Conservation (phyloP, 2,329 filamentous ascomycete genomes). For the Aspergillus sojae region DNA sequence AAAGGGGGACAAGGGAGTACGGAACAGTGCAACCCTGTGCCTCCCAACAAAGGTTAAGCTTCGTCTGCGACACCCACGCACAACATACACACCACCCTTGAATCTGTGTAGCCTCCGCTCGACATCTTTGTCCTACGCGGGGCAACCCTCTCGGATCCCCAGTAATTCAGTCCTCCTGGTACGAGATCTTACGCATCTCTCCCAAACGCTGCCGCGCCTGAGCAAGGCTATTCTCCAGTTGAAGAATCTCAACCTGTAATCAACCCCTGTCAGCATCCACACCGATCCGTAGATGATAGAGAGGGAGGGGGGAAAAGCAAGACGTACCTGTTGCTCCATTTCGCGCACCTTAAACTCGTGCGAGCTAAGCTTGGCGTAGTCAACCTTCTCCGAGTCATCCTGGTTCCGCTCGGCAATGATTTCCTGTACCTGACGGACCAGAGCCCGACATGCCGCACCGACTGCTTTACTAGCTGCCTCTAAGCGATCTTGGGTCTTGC, state of each 20-base stretch:
- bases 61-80: background rate
- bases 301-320: slow-evolving; percentile 24
- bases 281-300: no score
- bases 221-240: slow-evolving; percentile 84
- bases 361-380: slow-evolving; percentile 83
- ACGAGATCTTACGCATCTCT: slow-evolving; percentile 98
- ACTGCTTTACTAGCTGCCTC: slow-evolving; percentile 93
- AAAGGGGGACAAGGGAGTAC: background rate
- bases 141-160: background rate
- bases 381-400: slow-evolving; percentile 76
- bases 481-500: slow-evolving; percentile 88
- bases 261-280: background rate
- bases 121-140: background rate
- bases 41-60: background rate
- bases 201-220: slow-evolving; percentile 80
- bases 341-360: slow-evolving; percentile 98
- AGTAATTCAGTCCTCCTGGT: slow-evolving; percentile 68
- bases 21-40: background rate
- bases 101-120: no score
- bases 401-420: slow-evolving; percentile 87
- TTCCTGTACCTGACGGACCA: slow-evolving; percentile 90
- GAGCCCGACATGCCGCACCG: slow-evolving; percentile 78
- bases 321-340: slow-evolving; percentile 96
- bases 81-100: background rate
- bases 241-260: slow-evolving; percentile 86